Conservation (phyloP, 192 early-diverging fungal species). For the Rhizophagus prolifer region DNA sequence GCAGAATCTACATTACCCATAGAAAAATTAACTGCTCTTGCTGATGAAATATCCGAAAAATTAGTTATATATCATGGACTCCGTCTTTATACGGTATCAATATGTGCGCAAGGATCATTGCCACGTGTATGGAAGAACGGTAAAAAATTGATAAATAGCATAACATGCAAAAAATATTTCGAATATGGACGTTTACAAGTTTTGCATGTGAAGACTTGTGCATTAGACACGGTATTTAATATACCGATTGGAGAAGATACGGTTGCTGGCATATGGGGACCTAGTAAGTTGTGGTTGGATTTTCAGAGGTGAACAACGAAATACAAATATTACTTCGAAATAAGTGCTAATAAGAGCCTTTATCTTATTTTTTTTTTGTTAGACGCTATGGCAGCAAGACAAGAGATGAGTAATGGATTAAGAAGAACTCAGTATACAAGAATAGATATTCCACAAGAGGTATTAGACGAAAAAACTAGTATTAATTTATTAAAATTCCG, state of each 20-base stretch:
- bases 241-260: conserved; percentile 55
- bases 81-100: conserved; percentile 57
- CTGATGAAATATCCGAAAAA: conserved; percentile 53
- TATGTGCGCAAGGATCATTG: conserved; percentile 58
- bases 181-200: conserved; percentile 59
- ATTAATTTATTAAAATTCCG: conserved; percentile 66
- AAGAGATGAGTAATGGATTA: conserved; percentile 30
- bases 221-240: conserved; percentile 62
- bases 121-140: conserved; percentile 74
- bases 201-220: conserved; percentile 56
- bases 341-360: background rate
- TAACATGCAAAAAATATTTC: conserved; percentile 64
- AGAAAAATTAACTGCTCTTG: conserved; percentile 51
- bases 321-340: background rate
- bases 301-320: background rate
- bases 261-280: conserved; percentile 50
- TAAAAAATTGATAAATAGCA: conserved; percentile 61
- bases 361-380: background rate
- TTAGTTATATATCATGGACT: conserved; percentile 63
- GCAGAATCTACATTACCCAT: conserved; percentile 58
- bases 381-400: conserved; percentile 36
- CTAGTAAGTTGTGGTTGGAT: conserved; percentile 26
- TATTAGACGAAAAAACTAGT: conserved; percentile 70
- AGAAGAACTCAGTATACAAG: conserved; percentile 66
- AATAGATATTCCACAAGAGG: conserved; percentile 59